These are phyloP conservation scores for Suhomyces terraborum DNA, from an alignment of 1,139 yeast genomes.

Conservation along the genomic window DNA sequence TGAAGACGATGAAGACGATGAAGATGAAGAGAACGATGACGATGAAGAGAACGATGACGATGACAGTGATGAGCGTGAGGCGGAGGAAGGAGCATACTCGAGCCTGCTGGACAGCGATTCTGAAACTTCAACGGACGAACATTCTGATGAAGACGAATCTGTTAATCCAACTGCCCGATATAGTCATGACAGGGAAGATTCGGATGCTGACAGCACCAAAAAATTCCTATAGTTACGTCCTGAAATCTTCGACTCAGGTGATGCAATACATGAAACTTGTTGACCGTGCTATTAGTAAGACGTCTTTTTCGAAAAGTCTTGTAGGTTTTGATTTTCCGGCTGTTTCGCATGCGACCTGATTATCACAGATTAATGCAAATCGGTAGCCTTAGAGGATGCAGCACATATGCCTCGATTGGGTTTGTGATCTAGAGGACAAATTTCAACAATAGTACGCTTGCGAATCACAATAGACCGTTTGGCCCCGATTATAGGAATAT, in stretches of 20 bases:
- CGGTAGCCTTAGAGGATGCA: constrained; percentile 3
- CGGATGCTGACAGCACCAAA: constrained; percentile 9
- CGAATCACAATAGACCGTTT: not conserved
- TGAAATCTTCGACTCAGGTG: not conserved
- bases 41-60: constrained; percentile 25
- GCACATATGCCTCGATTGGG: constrained; percentile 4
- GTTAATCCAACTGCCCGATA: constrained; percentile 3
- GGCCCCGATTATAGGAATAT: not conserved
- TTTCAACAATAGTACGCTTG: not conserved
- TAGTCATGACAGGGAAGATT: constrained; percentile 3
- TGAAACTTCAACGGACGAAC: constrained; percentile 7
- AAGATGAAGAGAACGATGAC: constrained; percentile 30
- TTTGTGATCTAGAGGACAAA: constrained; percentile 2
- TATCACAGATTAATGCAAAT: constrained; percentile 2
- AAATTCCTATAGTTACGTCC: constrained; percentile 1
- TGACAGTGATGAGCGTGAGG: constrained; percentile 19
- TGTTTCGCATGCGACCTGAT: not conserved
- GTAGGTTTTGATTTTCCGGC: not conserved
- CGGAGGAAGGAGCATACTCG: not conserved
- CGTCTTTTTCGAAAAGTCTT: not conserved
- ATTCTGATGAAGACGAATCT: constrained; percentile 5
- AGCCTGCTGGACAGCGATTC: constrained; percentile 1
- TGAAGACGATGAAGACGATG: constrained; percentile 29
- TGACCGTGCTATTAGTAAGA: not conserved
- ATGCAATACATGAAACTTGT: not conserved